Evolutionary conservation across 441 rosid genomes (phyloP).

Genomic region (Brassica hybrid): DNA sequence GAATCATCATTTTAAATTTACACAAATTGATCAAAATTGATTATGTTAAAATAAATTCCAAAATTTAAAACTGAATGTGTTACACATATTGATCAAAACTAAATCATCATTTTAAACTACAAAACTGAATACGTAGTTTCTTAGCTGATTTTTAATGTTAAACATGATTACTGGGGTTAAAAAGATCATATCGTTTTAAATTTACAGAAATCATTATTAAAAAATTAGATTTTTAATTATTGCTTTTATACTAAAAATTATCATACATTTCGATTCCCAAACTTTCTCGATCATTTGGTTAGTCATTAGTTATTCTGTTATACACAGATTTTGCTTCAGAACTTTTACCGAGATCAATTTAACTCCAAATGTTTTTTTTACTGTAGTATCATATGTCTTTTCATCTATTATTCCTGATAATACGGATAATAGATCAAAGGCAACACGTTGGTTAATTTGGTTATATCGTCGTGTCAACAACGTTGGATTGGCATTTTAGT

Average conservation of each 20-base stretch:
- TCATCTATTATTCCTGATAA: neutral
- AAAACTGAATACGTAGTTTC: neutral
- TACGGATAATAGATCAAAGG: neutral
- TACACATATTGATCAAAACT: neutral
- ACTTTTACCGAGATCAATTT: neutral
- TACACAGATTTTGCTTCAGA: neutral
- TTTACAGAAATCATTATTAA: neutral
- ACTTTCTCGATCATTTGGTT: neutral
- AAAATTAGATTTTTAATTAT: neutral
- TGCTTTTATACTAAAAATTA: neutral
- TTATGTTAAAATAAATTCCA: neutral
- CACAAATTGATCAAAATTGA: neutral
- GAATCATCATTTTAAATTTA: neutral
- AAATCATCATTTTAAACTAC: neutral
- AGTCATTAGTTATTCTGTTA: neutral
- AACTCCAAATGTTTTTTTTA: neutral
- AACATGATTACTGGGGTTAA: neutral
- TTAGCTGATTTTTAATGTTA: neutral
- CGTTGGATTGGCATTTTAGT: slow-evolving; percentile 2
- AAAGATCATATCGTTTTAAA: neutral
- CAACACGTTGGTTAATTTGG: neutral
- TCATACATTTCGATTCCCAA: neutral
- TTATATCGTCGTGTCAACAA: neutral
- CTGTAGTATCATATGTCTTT: neutral
- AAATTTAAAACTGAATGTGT: neutral